These are phyloP conservation scores for Crithidia bombi DNA, from an alignment of 208 protist genomes.

Conservation along the genomic window DNA sequence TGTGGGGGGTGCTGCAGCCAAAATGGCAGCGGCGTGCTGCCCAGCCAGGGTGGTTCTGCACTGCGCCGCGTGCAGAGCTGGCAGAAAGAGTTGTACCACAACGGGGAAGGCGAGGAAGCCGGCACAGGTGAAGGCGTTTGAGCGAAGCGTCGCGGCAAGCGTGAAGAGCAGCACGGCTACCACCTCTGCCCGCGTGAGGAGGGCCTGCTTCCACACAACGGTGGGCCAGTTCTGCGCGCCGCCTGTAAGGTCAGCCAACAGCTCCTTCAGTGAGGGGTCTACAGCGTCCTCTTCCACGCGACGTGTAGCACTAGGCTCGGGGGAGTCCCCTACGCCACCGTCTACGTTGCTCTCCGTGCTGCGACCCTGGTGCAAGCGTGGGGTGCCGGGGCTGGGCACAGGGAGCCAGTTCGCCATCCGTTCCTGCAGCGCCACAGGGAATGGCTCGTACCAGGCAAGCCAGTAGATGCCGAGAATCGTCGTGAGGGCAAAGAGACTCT, in stretches of 20 bases:
- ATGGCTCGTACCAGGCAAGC: slow-evolving; percentile 38
- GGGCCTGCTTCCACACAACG: slow-evolving; percentile 27
- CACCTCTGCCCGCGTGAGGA: slow-evolving; percentile 22
- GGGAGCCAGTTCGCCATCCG: slow-evolving; percentile 10
- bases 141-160: slow-evolving; percentile 53
- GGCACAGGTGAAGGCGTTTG: slow-evolving; percentile 62
- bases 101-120: slow-evolving; percentile 74
- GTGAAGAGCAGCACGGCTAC: slow-evolving; percentile 56
- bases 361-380: not conserved
- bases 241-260: slow-evolving; percentile 4
- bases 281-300: slow-evolving; percentile 8
- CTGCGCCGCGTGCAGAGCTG: slow-evolving; percentile 21
- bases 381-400: not conserved
- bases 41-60: slow-evolving; percentile 22
- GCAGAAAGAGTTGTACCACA: slow-evolving; percentile 45
- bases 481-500: slow-evolving; percentile 67
- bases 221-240: not conserved
- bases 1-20: slow-evolving; percentile 9
- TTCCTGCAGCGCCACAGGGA: slow-evolving; percentile 26
- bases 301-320: not conserved
- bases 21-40: slow-evolving; percentile 36
- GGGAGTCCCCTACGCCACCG: not conserved
- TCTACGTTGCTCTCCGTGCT: not conserved
- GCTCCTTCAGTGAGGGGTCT: not conserved
- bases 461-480: slow-evolving; percentile 68